A percentile compares a stretch with the other conserved stretches of the same genome.
Conservation (phyloP, 805 yeast genomes). For the Ogataea naganishii region DNA sequence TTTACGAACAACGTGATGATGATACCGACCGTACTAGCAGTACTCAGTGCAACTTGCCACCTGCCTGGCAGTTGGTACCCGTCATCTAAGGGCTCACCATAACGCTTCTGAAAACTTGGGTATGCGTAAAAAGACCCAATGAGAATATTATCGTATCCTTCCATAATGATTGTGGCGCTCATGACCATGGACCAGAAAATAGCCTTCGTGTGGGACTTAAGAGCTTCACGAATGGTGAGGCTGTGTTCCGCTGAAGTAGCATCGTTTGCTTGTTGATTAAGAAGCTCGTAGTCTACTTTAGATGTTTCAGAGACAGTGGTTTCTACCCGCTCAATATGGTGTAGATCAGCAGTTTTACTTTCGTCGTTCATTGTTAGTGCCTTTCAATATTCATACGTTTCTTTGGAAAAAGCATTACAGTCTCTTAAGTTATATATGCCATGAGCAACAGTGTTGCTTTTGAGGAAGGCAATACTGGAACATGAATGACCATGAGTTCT, state of each 20-base stretch:
- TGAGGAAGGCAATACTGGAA: too few species aligned
- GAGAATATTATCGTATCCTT: conserved; percentile 33
- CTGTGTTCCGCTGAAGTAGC: conserved; percentile 10
- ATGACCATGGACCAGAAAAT: conserved; percentile 30
- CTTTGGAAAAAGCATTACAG: too few species aligned
- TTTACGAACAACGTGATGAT: conserved; percentile 26
- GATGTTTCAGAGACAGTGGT: too few species aligned
- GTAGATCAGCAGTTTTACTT: too few species aligned
- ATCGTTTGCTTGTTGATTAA: conserved; percentile 1
- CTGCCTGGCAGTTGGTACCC: conserved; percentile 27
- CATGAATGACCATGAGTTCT: too few species aligned
- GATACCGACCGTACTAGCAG: conserved; percentile 20
- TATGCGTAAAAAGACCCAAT: conserved; percentile 28
- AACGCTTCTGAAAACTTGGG: conserved; percentile 27
- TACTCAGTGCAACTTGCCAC: conserved; percentile 36
- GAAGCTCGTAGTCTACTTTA: too few species aligned
- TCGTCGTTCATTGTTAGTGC: too few species aligned
- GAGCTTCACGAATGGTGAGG: conserved; percentile 20
- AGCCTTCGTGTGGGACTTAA: conserved; percentile 29
- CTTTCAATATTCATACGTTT: too few species aligned
- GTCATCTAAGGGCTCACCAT: conserved; percentile 14
- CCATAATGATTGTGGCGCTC: conserved; percentile 30
- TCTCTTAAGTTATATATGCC: too few species aligned
- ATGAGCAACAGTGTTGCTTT: too few species aligned
- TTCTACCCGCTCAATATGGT: too few species aligned